phyloP scores from a whole-genome alignment of 441 rosid genomes.

The Aquilaria agallochum region DNA sequence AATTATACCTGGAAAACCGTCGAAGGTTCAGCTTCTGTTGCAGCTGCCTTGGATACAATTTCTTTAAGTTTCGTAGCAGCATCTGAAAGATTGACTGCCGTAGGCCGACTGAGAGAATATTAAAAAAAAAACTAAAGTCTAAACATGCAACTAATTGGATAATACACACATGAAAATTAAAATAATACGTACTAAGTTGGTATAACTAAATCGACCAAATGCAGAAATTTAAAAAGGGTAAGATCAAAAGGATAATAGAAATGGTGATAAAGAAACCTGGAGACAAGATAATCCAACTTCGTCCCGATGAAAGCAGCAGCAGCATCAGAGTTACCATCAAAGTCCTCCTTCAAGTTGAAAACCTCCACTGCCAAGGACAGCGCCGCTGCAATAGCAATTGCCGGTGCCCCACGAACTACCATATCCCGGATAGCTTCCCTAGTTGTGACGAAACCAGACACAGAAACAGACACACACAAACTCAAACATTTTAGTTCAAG shows the following conservation, averaged over 20 bases:
- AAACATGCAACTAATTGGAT: not conserved
- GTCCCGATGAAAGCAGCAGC: conserved; percentile 44
- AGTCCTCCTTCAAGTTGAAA: conserved; percentile 41
- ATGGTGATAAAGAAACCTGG: conserved; percentile 37
- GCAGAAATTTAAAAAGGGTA: not conserved
- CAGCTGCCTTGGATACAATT: conserved; percentile 40
- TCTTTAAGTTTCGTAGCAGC: conserved; percentile 79
- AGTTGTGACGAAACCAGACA: conserved; percentile 4
- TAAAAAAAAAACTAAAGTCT: conserved; percentile 1
- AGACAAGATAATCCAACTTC: conserved; percentile 79
- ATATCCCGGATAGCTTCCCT: conserved; percentile 86
- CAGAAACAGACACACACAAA: not conserved
- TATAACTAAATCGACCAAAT: not conserved
- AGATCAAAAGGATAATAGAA: not conserved
- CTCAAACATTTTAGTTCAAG: not conserved
- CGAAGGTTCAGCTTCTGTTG: conserved; percentile 30
- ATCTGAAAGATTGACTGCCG: conserved; percentile 92
- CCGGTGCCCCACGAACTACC: conserved; percentile 99
- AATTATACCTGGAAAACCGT: conserved; percentile 55
- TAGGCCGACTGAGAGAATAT: conserved; percentile 65
- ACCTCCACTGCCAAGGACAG: conserved; percentile 92
- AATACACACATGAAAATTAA: too few relatives aligned
- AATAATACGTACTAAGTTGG: not conserved
- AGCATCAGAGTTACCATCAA: conserved; percentile 55
- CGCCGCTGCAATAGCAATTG: conserved; percentile 91